phyloP scores from a whole-genome alignment of 2,329 filamentous ascomycete species.

The Elsinoe necatrix region DNA sequence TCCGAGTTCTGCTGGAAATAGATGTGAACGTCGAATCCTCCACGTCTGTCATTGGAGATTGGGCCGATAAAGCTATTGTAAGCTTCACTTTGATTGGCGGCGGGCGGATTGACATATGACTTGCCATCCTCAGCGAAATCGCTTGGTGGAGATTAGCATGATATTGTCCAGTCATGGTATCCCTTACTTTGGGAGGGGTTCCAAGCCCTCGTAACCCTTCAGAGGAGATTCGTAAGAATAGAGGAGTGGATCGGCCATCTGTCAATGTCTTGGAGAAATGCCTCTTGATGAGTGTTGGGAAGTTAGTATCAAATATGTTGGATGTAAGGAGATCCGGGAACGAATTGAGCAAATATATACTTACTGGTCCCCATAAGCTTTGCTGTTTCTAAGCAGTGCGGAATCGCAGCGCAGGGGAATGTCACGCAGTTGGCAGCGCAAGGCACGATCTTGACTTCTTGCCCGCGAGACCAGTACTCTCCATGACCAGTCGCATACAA shows the following conservation, averaged over 20 bases:
- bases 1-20: conserved; percentile 63
- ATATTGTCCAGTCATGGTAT: not conserved
- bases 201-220: conserved; percentile 41
- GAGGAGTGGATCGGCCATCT: conserved; percentile 43
- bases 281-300: not conserved
- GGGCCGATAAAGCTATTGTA: conserved; percentile 64
- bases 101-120: conserved; percentile 59
- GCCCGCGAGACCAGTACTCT: too few relatives aligned
- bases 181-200: conserved; percentile 38
- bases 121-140: conserved; percentile 66
- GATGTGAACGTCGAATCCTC: conserved; percentile 80
- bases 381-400: conserved; percentile 12
- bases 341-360: not conserved
- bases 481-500: too few relatives aligned
- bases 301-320: not conserved
- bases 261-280: not conserved
- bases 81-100: conserved; percentile 51
- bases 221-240: conserved; percentile 50
- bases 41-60: conserved; percentile 55
- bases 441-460: not conserved
- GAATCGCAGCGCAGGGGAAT: conserved; percentile 1
- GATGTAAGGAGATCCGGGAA: too few relatives aligned
- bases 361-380: not conserved
- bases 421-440: not conserved
- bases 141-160: conserved; percentile 26